Evolutionary conservation across 2,329 filamentous ascomycete species (phyloP), one percentile per base, ranked within the genome.

Genomic region (Fusarium austroafricanum): DNA sequence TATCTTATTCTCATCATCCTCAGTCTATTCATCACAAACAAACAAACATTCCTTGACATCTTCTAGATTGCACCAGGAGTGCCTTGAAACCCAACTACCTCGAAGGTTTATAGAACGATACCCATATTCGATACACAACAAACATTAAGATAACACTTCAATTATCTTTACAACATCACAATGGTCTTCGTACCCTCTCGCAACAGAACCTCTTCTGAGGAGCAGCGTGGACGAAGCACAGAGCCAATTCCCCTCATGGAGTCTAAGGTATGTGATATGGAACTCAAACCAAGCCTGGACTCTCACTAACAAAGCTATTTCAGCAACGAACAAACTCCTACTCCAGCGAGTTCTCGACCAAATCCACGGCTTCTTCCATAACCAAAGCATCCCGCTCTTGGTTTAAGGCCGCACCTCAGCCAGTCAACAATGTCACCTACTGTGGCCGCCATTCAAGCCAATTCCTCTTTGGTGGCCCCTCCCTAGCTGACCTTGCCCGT

Each of bases 381-480:
- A 71, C 77, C 58, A 79, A 76, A 56, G 68, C 73, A 8, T 71
- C 78, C 18, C 77, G 78, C 62, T 66, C 67, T 52, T 75, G 75
- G 57, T 68, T 79, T 67, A 79, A 76, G 68, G 70, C 80, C 10
- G 72, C 78, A n/a, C 80, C 78, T 17, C 66, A 68, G 20, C 80
- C 78, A 10, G 79, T 82, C 67, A 87, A 87, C 10, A 87, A 87
- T 63, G 80, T 83, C 75, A 86, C 84, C 35, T 83, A 84, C 59
- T 87, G 85, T 63, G 85, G 85, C 15, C 80, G 85, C 15, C 85
- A 87, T 74, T 83, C 83, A 38, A 81, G 86, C 67, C 83, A 87
- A 69, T 85, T 81, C 60, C 76, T 87, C 15, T 84, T 87, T 62
- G 78, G 83, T 33, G 84, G 84, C 2, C 81, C 81, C 40, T 84